phyloP scores from a whole-genome alignment of 441 rosid genomes.

The Pelargonium cotyledonis region DNA sequence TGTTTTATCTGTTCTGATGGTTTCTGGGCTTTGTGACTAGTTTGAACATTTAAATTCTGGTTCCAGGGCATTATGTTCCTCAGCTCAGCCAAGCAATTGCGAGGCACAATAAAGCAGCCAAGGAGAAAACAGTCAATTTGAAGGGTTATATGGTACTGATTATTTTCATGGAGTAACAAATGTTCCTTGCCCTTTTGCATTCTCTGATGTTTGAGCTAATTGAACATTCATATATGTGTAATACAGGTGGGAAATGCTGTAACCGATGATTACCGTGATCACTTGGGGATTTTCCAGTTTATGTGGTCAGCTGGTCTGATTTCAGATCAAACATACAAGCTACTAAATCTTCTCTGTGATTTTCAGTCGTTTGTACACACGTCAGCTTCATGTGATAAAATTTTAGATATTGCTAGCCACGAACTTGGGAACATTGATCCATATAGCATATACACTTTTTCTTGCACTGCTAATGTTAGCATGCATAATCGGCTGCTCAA shows the following conservation, averaged over 20 bases:
- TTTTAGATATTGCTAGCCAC: constrained; percentile 46
- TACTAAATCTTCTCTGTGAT: constrained; percentile 57
- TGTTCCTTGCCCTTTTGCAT: background rate
- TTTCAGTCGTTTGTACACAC: constrained; percentile 54
- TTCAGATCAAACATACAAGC: constrained; percentile 73
- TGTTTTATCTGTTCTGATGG: no score
- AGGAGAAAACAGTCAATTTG: constrained; percentile 46
- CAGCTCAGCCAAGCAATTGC: constrained; percentile 81
- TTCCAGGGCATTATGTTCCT: constrained; percentile 91
- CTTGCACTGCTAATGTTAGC: constrained; percentile 51
- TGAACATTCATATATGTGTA: constrained; percentile 10
- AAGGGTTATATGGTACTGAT: constrained; percentile 78
- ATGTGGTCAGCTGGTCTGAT: constrained; percentile 85
- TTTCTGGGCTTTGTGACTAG: background rate
- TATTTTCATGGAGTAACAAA: constrained; percentile 12
- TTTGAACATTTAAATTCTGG: constrained; percentile 11
- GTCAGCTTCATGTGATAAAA: constrained; percentile 48
- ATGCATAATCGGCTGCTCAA: constrained; percentile 43
- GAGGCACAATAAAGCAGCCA: constrained; percentile 43
- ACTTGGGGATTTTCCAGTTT: constrained; percentile 69
- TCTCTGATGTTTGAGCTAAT: constrained; percentile 9
- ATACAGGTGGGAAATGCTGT: constrained; percentile 86
- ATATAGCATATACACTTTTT: constrained; percentile 75
- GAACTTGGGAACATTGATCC: constrained; percentile 79
- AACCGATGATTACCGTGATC: constrained; percentile 77